phyloP scores from a whole-genome alignment of 148 eudicot genomes.

The Camellia lanceoleosa region DNA sequence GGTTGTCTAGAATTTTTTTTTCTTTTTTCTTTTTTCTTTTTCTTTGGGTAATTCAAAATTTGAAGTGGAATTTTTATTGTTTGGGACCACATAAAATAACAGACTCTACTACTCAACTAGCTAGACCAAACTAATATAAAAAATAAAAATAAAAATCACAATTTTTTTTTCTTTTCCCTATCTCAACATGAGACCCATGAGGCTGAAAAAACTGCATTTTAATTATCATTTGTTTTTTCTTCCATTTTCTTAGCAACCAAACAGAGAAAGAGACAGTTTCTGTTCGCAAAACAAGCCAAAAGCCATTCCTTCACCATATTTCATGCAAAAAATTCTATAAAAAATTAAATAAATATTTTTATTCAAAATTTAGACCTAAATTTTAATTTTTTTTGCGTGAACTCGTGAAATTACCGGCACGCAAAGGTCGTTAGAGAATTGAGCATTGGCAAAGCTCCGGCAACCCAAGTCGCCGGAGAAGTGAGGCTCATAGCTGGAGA shows the following conservation, averaged over 20 bases:
- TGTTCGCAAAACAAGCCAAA: slow-evolving; percentile 14
- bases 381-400: too few species aligned
- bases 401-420: slow-evolving; percentile 47
- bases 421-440: slow-evolving; percentile 54
- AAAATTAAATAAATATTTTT: not conserved
- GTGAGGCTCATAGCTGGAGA: slow-evolving; percentile 28
- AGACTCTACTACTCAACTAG: not conserved
- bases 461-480: slow-evolving; percentile 18
- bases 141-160: not conserved
- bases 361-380: not conserved
- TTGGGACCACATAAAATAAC: not conserved
- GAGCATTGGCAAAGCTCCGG: slow-evolving; percentile 31
- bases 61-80: not conserved
- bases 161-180: not conserved
- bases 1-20: not conserved
- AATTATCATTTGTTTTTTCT: not conserved
- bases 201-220: not conserved
- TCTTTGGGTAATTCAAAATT: not conserved
- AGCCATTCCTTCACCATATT: not conserved
- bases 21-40: too few species aligned
- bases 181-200: not conserved
- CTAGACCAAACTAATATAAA: not conserved
- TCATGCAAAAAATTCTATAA: not conserved
- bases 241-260: slow-evolving; percentile 4
- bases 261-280: slow-evolving; percentile 1